A percentile compares a stretch with the other conserved stretches of the same genome.
Conservation (phyloP, 2,329 filamentous ascomycete genomes). For the Chaetomiaceae sp. region DNA sequence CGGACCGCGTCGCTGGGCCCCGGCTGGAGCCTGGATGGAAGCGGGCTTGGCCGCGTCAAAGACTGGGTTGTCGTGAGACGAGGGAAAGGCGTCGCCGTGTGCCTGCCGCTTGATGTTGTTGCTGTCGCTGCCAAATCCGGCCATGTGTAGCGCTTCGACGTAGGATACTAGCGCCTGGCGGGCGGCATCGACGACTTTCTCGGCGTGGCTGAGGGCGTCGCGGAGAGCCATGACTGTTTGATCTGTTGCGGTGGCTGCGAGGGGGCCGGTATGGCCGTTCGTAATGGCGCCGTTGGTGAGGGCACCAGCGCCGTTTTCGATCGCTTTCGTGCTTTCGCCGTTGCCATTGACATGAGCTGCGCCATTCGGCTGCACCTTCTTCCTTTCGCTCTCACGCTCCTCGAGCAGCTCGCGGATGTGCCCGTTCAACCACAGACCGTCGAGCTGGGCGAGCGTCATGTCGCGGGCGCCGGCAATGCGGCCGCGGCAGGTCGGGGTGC, state of each 20-base stretch:
- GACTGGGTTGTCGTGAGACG: constrained; percentile 3
- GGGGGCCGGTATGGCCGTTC: background rate
- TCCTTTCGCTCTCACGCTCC: constrained; percentile 31
- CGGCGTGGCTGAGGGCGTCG: constrained; percentile 42
- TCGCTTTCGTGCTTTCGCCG: background rate
- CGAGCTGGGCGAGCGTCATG: constrained; percentile 51
- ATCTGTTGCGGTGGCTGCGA: constrained; percentile 27
- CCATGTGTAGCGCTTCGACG: constrained; percentile 19
- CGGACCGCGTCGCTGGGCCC: constrained; percentile 39
- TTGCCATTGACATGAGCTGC: background rate
- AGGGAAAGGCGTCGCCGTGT: too few relatives aligned
- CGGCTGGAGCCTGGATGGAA: constrained; percentile 25
- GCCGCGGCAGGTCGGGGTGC: constrained; percentile 53
- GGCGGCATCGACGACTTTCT: constrained; percentile 45
- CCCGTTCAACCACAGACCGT: constrained; percentile 57
- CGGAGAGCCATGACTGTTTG: constrained; percentile 40
- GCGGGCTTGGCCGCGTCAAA: constrained; percentile 9
- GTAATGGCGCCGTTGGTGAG: constrained; percentile 21
- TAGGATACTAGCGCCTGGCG: constrained; percentile 42
- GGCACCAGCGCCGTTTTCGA: constrained; percentile 12
- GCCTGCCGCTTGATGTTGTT: too few relatives aligned
- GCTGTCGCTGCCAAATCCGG: background rate
- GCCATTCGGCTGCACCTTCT: constrained; percentile 7
- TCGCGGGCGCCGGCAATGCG: constrained; percentile 59
- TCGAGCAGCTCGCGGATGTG: constrained; percentile 56